Conservation (phyloP, 768 basidiomycete species). For the Sistotremastrum niveocremeum region DNA sequence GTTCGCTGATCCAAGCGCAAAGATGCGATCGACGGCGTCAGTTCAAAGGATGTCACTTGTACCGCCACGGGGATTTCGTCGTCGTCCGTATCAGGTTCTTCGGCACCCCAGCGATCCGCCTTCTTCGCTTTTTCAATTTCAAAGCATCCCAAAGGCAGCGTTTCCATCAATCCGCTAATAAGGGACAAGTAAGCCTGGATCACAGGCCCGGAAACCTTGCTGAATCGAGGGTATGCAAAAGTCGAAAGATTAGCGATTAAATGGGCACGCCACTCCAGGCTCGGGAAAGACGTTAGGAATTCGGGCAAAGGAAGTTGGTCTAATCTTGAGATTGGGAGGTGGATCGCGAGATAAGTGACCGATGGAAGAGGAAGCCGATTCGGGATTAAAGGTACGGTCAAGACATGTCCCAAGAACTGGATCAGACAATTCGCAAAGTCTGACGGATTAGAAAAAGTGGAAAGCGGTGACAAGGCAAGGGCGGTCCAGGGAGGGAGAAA, state of each 20-base stretch:
- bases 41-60: conserved; percentile 24
- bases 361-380: conserved; percentile 52
- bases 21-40: conserved; percentile 12
- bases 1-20: conserved; percentile 46
- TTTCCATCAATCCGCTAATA: conserved; percentile 35
- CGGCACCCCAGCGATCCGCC: conserved; percentile 4
- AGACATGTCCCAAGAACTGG: conserved; percentile 36
- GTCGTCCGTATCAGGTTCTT: conserved; percentile 13
- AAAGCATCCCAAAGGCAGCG: conserved; percentile 38
- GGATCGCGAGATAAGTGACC: conserved; percentile 50
- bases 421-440: conserved; percentile 20
- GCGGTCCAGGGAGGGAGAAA: conserved; percentile 33
- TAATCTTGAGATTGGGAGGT: conserved; percentile 41
- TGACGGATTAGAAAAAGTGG: conserved; percentile 15
- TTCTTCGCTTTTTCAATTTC: conserved; percentile 25
- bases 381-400: conserved; percentile 67
- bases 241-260: conserved; percentile 60
- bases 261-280: conserved; percentile 32
- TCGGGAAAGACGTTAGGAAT: conserved; percentile 5
- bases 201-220: conserved; percentile 28
- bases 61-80: conserved; percentile 18
- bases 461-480: conserved; percentile 30
- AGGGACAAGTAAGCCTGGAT: conserved; percentile 43
- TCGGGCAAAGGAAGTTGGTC: conserved; percentile 16
- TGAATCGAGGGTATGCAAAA: conserved; percentile 51